Conservation (phyloP, 2,329 filamentous ascomycete genomes). For the Xylariaceae sp. region DNA sequence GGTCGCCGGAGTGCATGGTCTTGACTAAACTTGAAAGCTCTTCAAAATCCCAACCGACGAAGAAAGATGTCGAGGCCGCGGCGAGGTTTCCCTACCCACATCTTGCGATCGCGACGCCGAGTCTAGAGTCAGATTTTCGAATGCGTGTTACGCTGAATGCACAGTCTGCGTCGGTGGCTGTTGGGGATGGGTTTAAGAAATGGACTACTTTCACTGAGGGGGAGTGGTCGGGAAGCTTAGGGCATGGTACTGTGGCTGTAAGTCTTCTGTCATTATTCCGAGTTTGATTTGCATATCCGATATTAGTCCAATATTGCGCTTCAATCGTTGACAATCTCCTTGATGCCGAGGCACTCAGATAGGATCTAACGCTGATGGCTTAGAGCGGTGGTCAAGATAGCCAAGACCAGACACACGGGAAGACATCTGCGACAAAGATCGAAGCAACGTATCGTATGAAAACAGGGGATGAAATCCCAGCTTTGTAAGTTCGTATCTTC, state of each 20-base stretch:
- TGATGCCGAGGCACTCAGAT: too few species aligned
- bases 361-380: neutral
- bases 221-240: slow-evolving; percentile 29
- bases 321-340: too few species aligned
- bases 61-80: slow-evolving; percentile 10
- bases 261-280: slow-evolving; percentile 4
- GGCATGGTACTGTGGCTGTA: slow-evolving; percentile 26
- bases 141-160: slow-evolving; percentile 27
- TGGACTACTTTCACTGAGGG: slow-evolving; percentile 28
- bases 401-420: slow-evolving; percentile 23
- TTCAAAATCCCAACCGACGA: slow-evolving; percentile 6
- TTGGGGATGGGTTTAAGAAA: slow-evolving; percentile 25
- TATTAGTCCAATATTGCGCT: neutral
- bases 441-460: slow-evolving; percentile 27
- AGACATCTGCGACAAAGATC: slow-evolving; percentile 24
- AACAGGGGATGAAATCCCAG: slow-evolving; percentile 27
- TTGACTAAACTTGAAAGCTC: slow-evolving; percentile 4
- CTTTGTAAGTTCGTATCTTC: slow-evolving; percentile 21
- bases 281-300: neutral
- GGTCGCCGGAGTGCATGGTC: too few species aligned
- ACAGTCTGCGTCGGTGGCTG: slow-evolving; percentile 26
- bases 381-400: slow-evolving; percentile 30
- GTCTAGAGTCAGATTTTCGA: slow-evolving; percentile 29
- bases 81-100: slow-evolving; percentile 23
- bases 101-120: slow-evolving; percentile 25